These are phyloP conservation scores for Chalciporus sp. DNA, from an alignment of 1,284 basidiomycete genomes.

Conservation along the genomic window DNA sequence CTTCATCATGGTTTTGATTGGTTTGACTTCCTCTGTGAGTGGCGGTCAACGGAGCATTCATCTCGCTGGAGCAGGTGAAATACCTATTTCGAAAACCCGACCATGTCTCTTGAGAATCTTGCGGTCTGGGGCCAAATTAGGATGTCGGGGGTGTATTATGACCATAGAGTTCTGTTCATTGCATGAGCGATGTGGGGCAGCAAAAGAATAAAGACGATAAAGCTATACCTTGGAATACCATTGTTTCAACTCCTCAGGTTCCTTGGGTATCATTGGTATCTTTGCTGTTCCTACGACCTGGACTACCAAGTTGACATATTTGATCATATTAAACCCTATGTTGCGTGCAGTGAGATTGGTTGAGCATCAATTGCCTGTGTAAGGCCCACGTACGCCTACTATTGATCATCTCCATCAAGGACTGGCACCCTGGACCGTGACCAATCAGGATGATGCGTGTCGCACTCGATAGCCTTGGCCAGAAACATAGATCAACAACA, in stretches of 20 bases:
- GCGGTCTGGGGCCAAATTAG: conserved; percentile 48
- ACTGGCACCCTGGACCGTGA: conserved; percentile 80
- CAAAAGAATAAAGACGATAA: conserved; percentile 1
- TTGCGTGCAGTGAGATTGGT: background rate
- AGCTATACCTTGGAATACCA: conserved; percentile 66
- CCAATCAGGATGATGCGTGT: conserved; percentile 81
- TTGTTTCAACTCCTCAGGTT: conserved; percentile 49
- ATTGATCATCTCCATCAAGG: conserved; percentile 75
- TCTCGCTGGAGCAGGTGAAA: background rate
- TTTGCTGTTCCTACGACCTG: conserved; percentile 75
- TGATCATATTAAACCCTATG: conserved; percentile 55
- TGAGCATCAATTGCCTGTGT: conserved; percentile 4
- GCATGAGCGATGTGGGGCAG: conserved; percentile 1
- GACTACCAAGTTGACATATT: conserved; percentile 67
- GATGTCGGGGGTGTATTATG: conserved; percentile 60
- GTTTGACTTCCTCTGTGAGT: conserved; percentile 56
- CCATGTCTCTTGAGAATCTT: conserved; percentile 64
- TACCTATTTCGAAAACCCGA: conserved; percentile 59
- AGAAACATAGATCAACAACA: background rate
- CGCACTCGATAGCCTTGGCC: conserved; percentile 65
- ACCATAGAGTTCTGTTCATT: conserved; percentile 63
- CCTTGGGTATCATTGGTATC: conserved; percentile 55
- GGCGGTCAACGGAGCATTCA: background rate
- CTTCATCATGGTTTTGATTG: conserved; percentile 60
- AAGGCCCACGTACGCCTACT: conserved; percentile 55